These are phyloP conservation scores for Fusarium secorum DNA, from an alignment of 2,329 filamentous ascomycete genomes.

Conservation along the genomic window DNA sequence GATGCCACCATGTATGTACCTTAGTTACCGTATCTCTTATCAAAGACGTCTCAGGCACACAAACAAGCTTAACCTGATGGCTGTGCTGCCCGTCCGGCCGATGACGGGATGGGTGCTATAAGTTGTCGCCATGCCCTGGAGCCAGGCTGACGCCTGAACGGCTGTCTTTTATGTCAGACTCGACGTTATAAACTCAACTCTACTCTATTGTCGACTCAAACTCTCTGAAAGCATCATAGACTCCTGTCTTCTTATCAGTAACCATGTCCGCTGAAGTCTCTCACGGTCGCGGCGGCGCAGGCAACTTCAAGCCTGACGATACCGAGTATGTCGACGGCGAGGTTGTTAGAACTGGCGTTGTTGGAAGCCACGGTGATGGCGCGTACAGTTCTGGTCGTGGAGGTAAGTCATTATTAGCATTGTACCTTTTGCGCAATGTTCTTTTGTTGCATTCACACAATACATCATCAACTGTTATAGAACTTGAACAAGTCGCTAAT, in stretches of 20 bases:
- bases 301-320: slow-evolving; percentile 66
- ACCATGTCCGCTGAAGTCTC: slow-evolving; percentile 59
- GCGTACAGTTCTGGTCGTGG: slow-evolving; percentile 67
- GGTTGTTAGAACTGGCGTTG: slow-evolving; percentile 62
- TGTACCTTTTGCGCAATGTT: not conserved
- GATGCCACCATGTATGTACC: slow-evolving; percentile 20
- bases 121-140: slow-evolving; percentile 38
- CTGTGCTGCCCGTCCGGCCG: slow-evolving; percentile 18
- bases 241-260: slow-evolving; percentile 12
- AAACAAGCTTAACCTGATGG: slow-evolving; percentile 37
- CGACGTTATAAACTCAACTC: not conserved
- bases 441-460: not conserved
- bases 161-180: slow-evolving; percentile 14
- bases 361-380: slow-evolving; percentile 65
- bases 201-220: not conserved
- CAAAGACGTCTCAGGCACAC: slow-evolving; percentile 13
- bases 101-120: slow-evolving; percentile 29
- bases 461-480: not conserved
- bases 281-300: slow-evolving; percentile 67
- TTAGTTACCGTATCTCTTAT: slow-evolving; percentile 19
- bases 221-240: not conserved
- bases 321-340: slow-evolving; percentile 69
- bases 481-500: slow-evolving; percentile 6
- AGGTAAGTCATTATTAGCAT: slow-evolving; percentile 51
- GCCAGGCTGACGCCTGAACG: slow-evolving; percentile 20